Evolutionary conservation across 192 early-diverging fungal species (phyloP).

Genomic region (Entomortierella beljakovae): DNA sequence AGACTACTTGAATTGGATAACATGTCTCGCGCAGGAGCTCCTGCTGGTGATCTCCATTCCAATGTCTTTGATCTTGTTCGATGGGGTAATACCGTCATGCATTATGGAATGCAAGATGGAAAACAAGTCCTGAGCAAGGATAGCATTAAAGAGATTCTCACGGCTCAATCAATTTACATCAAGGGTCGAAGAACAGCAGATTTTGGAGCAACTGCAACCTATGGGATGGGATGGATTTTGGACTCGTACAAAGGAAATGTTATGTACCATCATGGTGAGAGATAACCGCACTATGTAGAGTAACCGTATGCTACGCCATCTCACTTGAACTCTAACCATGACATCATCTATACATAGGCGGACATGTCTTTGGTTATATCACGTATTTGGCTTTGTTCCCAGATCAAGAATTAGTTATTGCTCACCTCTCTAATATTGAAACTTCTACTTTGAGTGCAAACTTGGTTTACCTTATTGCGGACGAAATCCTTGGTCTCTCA

Average conservation of each 20-base stretch:
- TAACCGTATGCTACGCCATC: too few species aligned
- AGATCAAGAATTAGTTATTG: constrained; percentile 26
- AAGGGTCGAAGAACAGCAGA: neutral
- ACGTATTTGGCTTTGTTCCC: constrained; percentile 25
- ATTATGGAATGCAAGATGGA: neutral
- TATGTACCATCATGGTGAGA: neutral
- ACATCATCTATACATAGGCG: constrained; percentile 15
- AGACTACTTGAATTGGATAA: constrained; percentile 8
- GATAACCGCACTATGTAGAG: neutral
- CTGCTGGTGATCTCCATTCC: constrained; percentile 5
- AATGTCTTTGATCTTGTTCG: neutral
- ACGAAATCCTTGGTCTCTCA: constrained; percentile 21
- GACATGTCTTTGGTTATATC: constrained; percentile 5
- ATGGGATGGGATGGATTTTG: constrained; percentile 10
- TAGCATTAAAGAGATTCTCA: neutral
- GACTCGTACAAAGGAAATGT: constrained; percentile 7
- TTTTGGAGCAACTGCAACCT: neutral
- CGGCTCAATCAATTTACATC: neutral
- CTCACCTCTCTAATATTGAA: constrained; percentile 15
- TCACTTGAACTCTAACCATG: neutral
- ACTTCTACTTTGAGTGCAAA: neutral
- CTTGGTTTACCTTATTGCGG: constrained; percentile 16
- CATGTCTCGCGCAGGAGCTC: neutral
- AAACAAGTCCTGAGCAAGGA: neutral
- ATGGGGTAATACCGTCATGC: neutral